Conservation (phyloP, 2,329 filamentous ascomycete genomes). For the Scytalidium sp. region DNA sequence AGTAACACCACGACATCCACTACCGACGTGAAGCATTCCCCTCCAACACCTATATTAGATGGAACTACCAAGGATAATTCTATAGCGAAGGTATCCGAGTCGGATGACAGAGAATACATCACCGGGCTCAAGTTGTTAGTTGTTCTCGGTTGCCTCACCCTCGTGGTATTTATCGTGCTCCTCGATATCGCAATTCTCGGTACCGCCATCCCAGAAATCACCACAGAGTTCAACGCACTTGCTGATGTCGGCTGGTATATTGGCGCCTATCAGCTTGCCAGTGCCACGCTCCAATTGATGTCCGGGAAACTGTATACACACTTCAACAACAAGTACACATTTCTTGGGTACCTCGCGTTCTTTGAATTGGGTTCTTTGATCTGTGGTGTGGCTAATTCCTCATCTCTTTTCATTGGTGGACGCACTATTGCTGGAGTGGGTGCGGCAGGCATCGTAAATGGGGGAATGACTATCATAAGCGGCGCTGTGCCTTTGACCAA, state of each 20-base stretch:
- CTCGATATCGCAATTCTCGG: too few relatives aligned
- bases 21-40: too few relatives aligned
- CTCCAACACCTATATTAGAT: too few relatives aligned
- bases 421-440: slow-evolving; percentile 23
- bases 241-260: slow-evolving; percentile 45
- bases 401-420: slow-evolving; percentile 23
- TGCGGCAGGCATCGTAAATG: slow-evolving; percentile 19
- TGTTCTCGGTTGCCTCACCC: too few relatives aligned
- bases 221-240: slow-evolving; percentile 34
- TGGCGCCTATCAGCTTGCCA: slow-evolving; percentile 34
- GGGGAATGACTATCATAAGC: slow-evolving; percentile 18
- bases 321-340: slow-evolving; percentile 13
- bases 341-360: slow-evolving; percentile 14
- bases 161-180: too few relatives aligned
- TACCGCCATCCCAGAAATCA: slow-evolving; percentile 35
- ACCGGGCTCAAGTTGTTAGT: too few relatives aligned
- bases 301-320: slow-evolving; percentile 21
- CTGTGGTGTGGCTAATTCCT: slow-evolving; percentile 21
- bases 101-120: too few relatives aligned
- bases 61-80: too few relatives aligned
- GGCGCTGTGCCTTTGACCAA: slow-evolving; percentile 14
- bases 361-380: slow-evolving; percentile 26
- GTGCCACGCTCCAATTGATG: slow-evolving; percentile 30
- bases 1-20: too few relatives aligned
- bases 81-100: too few relatives aligned